phyloP scores from a whole-genome alignment of 164 flowering plant genomes.

The Macadamia tetraphylla region DNA sequence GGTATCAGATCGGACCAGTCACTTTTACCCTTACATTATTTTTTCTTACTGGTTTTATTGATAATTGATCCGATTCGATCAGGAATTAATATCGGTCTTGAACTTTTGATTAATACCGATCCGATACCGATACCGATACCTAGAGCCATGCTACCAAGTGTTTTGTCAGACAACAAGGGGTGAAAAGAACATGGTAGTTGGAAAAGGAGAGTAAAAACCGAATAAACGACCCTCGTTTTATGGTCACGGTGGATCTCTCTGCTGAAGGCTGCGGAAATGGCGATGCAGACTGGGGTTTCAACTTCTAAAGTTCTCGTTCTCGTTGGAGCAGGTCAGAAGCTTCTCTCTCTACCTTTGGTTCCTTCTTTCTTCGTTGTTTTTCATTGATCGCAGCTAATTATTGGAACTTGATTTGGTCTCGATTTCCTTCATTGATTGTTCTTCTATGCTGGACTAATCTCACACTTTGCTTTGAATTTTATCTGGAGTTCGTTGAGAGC shows the following conservation, averaged over 20 bases:
- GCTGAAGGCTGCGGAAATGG: conserved; percentile 26
- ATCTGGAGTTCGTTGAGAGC: not conserved
- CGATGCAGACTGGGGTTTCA: conserved; percentile 67
- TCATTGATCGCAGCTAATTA: not conserved
- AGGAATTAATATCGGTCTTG: too few species aligned
- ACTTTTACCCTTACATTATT: too few species aligned
- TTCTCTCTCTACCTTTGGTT: conserved; percentile 3
- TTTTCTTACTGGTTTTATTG: too few species aligned
- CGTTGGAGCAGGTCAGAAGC: conserved; percentile 62
- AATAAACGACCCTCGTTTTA: not conserved
- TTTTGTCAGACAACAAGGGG: too few species aligned
- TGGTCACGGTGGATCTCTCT: not conserved
- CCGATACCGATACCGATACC: too few species aligned
- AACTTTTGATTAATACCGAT: too few species aligned
- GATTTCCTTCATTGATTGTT: not conserved
- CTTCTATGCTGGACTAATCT: not conserved
- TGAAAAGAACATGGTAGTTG: too few species aligned
- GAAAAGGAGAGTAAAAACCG: too few species aligned
- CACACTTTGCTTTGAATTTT: not conserved
- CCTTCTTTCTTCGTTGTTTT: not conserved
- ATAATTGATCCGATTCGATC: too few species aligned
- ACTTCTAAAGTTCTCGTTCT: conserved; percentile 72
- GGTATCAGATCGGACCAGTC: too few species aligned
- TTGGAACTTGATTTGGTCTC: not conserved
- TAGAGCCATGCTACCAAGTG: too few species aligned